Evolutionary conservation across 768 basidiomycete genomes (phyloP), one percentile per base, ranked within the genome.

Genomic region (Tephrocybe sp.): DNA sequence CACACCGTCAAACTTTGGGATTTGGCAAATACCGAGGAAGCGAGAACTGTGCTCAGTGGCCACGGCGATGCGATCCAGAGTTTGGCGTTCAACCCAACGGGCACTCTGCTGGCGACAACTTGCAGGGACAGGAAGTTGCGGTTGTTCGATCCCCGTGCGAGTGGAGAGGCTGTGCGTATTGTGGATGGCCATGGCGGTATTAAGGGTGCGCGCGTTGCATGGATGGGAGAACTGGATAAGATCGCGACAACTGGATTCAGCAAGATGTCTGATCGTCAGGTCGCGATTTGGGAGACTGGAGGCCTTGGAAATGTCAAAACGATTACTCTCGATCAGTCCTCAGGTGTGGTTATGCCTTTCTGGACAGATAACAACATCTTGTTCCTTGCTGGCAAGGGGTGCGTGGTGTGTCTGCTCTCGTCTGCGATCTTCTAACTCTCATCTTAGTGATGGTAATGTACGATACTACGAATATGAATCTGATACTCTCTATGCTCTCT

Each of bases 281-380:
- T 93, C 27, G 78, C 75, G 47, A 70, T 99, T 36, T 99, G 95
- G 96, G 94, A 98, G 64, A 82, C 89, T 1, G 80, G 86, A 9
- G 76, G 83, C 12, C 67, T 98, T 45, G 75, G 68, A 32, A 92
- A 82, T 63, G 58, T 94, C 55, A 95, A 92, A 72, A 91, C 82
- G 50, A 71, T 84, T 45, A 76, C 75, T 12, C 72, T 98, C 52
- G 96, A 99, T 67, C 92, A 95, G 66, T 87, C 86, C 31, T 84
- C 94, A 44, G 96, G 96, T 31, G 92, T 96, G 9, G 66, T 95
- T 35, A 98, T 98, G 94, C 96, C 96, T 2, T 97, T 97, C 83
- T 98, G 92, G 86, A 85, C 82, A 34, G 94, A 96, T 58, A 98
- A 96, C 66, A 88, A 90, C 57, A 88, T 97, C 46, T 71, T 94